Evolutionary conservation across 805 yeast genomes (phyloP).

Genomic region (Cyberlindnera samutprakarnensis): DNA sequence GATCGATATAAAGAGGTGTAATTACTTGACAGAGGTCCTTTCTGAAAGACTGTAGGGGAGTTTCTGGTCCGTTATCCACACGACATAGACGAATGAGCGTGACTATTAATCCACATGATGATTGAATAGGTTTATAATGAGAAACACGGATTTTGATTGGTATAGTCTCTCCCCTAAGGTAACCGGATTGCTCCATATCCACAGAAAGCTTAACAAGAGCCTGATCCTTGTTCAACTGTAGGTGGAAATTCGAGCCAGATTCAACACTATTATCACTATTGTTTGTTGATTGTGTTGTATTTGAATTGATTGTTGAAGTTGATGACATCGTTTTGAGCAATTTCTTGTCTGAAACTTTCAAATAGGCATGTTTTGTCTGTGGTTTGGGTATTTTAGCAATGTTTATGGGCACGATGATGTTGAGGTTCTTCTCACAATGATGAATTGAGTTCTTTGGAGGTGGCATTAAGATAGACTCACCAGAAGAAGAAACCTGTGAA

Average conservation of each 20-base stretch:
- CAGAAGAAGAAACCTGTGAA: slow-evolving; percentile 14
- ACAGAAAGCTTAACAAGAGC: slow-evolving; percentile 33
- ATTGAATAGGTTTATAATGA: slow-evolving; percentile 66
- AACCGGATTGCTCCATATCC: slow-evolving; percentile 56
- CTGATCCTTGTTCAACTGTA: slow-evolving; percentile 6
- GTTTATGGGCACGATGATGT: slow-evolving; percentile 67
- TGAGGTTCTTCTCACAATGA: slow-evolving; percentile 49
- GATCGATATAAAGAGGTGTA: slow-evolving; percentile 74
- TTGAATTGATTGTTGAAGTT: slow-evolving; percentile 33
- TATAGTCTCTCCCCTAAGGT: slow-evolving; percentile 67
- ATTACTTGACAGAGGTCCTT: slow-evolving; percentile 77
- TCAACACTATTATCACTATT: slow-evolving; percentile 18
- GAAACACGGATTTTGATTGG: slow-evolving; percentile 61
- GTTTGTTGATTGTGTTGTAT: slow-evolving; percentile 12
- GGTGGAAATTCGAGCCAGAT: slow-evolving; percentile 5
- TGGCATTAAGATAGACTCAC: slow-evolving; percentile 10
- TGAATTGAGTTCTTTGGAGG: slow-evolving; percentile 24
- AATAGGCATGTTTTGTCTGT: slow-evolving; percentile 54
- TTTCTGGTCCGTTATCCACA: slow-evolving; percentile 51
- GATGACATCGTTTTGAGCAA: slow-evolving; percentile 32
- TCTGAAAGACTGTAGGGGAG: slow-evolving; percentile 50
- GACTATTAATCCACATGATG: slow-evolving; percentile 65
- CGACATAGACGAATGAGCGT: slow-evolving; percentile 79
- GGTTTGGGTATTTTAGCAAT: slow-evolving; percentile 59
- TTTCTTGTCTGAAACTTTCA: slow-evolving; percentile 45